Evolutionary conservation across 805 yeast species (phyloP), one percentile per base, ranked within the genome.

Genomic region (Lipomyces lipofer): DNA sequence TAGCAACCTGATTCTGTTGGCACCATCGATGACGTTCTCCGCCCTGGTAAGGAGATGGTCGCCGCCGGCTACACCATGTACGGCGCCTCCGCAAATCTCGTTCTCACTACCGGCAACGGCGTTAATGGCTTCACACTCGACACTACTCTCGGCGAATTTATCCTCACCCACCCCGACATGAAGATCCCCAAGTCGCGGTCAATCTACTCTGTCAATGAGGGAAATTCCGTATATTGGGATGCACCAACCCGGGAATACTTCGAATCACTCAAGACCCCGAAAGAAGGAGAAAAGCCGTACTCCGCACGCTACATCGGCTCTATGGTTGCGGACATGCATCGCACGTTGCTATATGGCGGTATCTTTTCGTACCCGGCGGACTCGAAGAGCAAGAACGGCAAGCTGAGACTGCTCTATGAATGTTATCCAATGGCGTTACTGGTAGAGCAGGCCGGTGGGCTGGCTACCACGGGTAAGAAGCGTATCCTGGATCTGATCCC

Each of bases 1-100:
- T 36, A 36, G 40, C 66, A 59, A 33, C 70, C 71, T 25, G 86
- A 80, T 55, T 85, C 95, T 24, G 71, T 76, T 29, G 98, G 98
- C 43, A 80, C 91, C 21, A 87, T 86, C 64, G 84, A 83, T 66
- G 98, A 92, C 66, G 97, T 92, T 1, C 77, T 94, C 68, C 83
- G 97, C 70, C 77, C 85, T 43, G 99, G 99, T 54, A 81, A 84
- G 29, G 97, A 92, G 71, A 88, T 92, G 88, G 96, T 91, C 42
- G 96, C 95, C 43, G 97, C 98, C 25, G 97, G 99, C 51, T 92
- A 92, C 76, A 92, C 98, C 56, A 92, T 92, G 98, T 92, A 92
- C 70, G 99, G 98, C 68, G 97, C 98, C 2, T 90, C 97, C 8
- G 88, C 98, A 15, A 96, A 92, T 72, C 76, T 92, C 67, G 83